Conservation (phyloP, 1,139 yeast genomes). For the Pichia cactophila region DNA sequence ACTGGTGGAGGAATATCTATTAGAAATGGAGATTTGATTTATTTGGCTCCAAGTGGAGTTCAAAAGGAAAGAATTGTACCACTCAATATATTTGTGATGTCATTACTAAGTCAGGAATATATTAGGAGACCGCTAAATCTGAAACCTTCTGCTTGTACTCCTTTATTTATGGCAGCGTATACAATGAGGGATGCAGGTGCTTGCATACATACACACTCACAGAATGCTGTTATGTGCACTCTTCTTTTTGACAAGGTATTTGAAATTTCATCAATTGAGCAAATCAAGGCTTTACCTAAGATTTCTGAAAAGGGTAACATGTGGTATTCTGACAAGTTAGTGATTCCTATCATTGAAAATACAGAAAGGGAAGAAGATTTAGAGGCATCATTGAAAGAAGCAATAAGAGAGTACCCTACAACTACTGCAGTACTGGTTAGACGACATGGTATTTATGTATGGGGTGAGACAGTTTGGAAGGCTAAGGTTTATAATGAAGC, state of each 20-base stretch:
- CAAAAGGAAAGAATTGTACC: conserved; percentile 87
- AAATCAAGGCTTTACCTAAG: conserved; percentile 84
- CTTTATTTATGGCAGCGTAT: conserved; percentile 75
- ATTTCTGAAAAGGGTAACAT: conserved; percentile 61
- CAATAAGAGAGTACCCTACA: conserved; percentile 61
- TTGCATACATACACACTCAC: conserved; percentile 92
- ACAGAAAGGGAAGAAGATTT: conserved; percentile 84
- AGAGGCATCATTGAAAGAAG: conserved; percentile 56
- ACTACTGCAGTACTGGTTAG: conserved; percentile 84
- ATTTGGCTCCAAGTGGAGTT: conserved; percentile 90
- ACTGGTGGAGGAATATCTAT: conserved; percentile 95
- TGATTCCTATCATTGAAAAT: conserved; percentile 85
- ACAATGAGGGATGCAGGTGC: conserved; percentile 75
- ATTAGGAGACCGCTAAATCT: conserved; percentile 54
- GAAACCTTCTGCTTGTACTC: conserved; percentile 92
- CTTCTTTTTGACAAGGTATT: conserved; percentile 65
- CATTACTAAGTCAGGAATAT: conserved; percentile 45
- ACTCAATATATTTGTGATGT: conserved; percentile 74
- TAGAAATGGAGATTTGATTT: conserved; percentile 51
- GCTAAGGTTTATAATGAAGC: conserved; percentile 93
- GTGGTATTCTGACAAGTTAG: conserved; percentile 65
- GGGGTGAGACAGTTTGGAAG: conserved; percentile 92
- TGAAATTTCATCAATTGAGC: conserved; percentile 75
- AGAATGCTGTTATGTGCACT: conserved; percentile 76
- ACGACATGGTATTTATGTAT: conserved; percentile 89